Evolutionary conservation across 306 rosid genomes (phyloP).

Genomic region (Inga oerstediana): DNA sequence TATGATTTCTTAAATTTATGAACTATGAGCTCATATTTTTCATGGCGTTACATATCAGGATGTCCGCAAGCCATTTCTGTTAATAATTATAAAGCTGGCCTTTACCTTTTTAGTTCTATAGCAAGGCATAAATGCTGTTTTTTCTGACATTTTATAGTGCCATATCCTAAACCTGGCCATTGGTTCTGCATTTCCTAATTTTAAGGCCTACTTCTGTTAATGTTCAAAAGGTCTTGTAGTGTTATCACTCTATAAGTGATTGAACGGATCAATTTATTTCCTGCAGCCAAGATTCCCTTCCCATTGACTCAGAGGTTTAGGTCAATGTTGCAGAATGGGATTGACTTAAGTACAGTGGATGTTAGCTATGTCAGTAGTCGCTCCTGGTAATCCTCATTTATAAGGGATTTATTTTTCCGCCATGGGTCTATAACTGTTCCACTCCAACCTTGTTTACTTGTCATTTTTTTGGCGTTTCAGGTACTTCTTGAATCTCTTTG

Average conservation of each 20-base stretch:
- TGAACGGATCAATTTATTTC: conserved; percentile 22
- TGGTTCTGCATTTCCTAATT: conserved; percentile 26
- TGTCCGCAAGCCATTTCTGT: conserved; percentile 8
- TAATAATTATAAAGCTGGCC: neutral
- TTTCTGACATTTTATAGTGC: neutral
- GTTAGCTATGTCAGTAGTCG: conserved; percentile 99
- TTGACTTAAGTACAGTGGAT: conserved; percentile 98
- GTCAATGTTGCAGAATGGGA: conserved; percentile 97
- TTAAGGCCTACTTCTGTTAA: conserved; percentile 11
- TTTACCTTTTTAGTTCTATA: neutral
- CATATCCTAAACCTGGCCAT: conserved; percentile 3
- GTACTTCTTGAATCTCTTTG: conserved; percentile 97
- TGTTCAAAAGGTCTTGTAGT: neutral
- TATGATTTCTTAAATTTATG: conserved; percentile 12
- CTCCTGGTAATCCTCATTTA: conserved; percentile 70
- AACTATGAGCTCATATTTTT: conserved; percentile 13
- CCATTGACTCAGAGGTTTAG: conserved; percentile 97
- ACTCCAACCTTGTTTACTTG: conserved; percentile 24
- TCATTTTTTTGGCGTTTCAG: conserved; percentile 48
- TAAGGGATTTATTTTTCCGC: neutral
- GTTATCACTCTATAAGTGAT: neutral
- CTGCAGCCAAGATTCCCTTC: conserved; percentile 96
- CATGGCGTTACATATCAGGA: neutral
- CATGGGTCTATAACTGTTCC: neutral
- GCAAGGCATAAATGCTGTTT: neutral